Conservation (phyloP, 2,329 filamentous ascomycete species). For the Cladophialophora psammophila region DNA sequence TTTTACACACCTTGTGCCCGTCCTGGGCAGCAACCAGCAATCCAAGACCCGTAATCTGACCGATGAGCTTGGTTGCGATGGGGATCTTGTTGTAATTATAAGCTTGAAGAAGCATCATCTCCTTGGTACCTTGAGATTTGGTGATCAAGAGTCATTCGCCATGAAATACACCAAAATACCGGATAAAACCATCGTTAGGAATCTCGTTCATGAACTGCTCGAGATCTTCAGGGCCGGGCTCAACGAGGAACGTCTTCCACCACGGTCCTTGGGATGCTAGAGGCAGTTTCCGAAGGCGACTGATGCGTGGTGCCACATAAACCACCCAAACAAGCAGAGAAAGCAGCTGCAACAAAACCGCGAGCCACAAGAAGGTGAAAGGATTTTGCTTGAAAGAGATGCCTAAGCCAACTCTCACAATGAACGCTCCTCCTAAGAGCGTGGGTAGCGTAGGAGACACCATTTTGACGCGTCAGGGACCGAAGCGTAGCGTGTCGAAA, state of each 20-base stretch:
- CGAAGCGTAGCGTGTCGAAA: not conserved
- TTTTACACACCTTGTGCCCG: slow-evolving; percentile 69
- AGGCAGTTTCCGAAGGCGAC: slow-evolving; percentile 42
- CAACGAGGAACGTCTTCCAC: slow-evolving; percentile 30
- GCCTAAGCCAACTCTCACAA: slow-evolving; percentile 15
- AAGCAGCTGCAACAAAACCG: slow-evolving; percentile 11
- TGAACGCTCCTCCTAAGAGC: slow-evolving; percentile 14
- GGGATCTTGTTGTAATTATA: slow-evolving; percentile 74
- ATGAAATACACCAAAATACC: slow-evolving; percentile 69
- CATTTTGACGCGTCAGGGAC: not conserved
- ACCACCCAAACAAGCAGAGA: slow-evolving; percentile 13
- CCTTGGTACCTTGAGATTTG: slow-evolving; percentile 69
- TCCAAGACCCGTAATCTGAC: slow-evolving; percentile 50
- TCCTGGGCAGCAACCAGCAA: slow-evolving; percentile 81
- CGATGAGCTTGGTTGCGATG: slow-evolving; percentile 45
- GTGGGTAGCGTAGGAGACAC: slow-evolving; percentile 1
- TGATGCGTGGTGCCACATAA: slow-evolving; percentile 33
- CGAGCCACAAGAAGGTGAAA: slow-evolving; percentile 7
- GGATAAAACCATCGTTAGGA: slow-evolving; percentile 72
- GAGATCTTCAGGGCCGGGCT: slow-evolving; percentile 21
- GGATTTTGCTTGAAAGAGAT: not conserved
- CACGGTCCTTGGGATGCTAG: slow-evolving; percentile 24
- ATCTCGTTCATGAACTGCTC: slow-evolving; percentile 63
- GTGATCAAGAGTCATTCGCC: slow-evolving; percentile 67
- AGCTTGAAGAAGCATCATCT: slow-evolving; percentile 71